Conservation (phyloP, 2,329 filamentous ascomycete genomes). For the Botrytis galanthina region DNA sequence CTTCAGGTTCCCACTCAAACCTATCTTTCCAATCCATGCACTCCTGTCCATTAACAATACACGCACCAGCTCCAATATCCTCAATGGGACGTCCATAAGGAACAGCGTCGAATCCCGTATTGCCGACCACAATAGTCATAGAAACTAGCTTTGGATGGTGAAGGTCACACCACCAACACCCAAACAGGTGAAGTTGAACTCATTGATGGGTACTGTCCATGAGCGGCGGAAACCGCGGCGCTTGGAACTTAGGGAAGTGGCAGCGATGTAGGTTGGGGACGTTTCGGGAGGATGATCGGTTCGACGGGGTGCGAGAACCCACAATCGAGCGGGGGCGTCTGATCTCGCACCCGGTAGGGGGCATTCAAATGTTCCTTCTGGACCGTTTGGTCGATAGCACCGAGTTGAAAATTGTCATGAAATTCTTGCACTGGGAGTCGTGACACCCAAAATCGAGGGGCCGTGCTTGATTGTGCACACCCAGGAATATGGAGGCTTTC, state of each 20-base stretch:
- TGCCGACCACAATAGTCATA: not conserved
- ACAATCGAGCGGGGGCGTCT: not conserved
- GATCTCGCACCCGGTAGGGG: not conserved
- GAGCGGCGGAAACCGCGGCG: not conserved
- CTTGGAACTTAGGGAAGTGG: not conserved
- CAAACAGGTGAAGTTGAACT: not conserved
- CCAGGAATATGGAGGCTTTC: not conserved
- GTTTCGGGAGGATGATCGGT: not conserved
- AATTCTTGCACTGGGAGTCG: not conserved
- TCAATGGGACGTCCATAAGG: not conserved
- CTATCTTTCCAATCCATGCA: not conserved
- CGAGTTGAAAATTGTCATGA: not conserved
- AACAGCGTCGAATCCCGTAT: not conserved
- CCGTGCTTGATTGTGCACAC: not conserved
- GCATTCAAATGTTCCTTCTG: not conserved
- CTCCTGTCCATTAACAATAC: not conserved
- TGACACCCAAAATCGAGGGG: not conserved
- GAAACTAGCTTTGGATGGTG: not conserved
- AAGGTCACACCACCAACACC: not conserved
- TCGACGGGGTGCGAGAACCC: not conserved
- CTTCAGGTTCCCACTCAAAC: not conserved
- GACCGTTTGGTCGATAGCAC: not conserved
- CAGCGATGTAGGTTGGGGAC: not conserved
- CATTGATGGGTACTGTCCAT: not conserved
- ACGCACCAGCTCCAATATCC: not conserved